Evolutionary conservation across 768 basidiomycete genomes (phyloP).

Genomic region (Suillus alpinus): DNA sequence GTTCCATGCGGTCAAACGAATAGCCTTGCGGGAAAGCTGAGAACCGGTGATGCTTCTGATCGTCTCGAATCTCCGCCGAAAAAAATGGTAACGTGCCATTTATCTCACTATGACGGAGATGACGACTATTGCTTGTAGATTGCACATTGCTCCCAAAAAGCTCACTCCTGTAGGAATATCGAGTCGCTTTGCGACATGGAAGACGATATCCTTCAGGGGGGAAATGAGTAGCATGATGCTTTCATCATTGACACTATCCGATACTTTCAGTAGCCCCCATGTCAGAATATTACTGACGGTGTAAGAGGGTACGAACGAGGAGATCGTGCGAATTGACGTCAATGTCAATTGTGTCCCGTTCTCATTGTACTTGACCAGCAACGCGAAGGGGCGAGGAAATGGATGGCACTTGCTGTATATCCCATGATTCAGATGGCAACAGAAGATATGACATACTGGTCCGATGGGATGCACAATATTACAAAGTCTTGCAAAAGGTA

Average conservation of each 20-base stretch:
- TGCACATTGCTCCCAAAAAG: not conserved
- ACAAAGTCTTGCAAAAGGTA: slow-evolving; percentile 1
- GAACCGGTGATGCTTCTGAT: not conserved
- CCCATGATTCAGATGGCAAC: not conserved
- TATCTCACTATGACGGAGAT: not conserved
- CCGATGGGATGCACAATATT: not conserved
- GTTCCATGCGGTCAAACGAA: not conserved
- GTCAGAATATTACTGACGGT: not conserved
- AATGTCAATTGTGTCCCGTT: not conserved
- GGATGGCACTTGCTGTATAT: not conserved
- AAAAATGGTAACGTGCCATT: not conserved
- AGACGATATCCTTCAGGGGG: not conserved
- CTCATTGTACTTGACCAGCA: not conserved
- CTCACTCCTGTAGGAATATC: not conserved
- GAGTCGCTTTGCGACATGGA: not conserved
- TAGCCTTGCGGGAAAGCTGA: not conserved
- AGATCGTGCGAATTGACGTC: not conserved
- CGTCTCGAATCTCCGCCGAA: not conserved
- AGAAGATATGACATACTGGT: not conserved
- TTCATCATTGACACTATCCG: not conserved
- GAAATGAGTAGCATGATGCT: not conserved
- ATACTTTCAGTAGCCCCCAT: not conserved
- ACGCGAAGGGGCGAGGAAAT: not conserved
- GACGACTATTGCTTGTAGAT: not conserved
- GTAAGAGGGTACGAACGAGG: not conserved